Percentiles rank a stretch among this genome's conserved stretches.
phyloP scores from a whole-genome alignment of 2,329 filamentous ascomycete species.

The Sporothrix brasiliensis region DNA sequence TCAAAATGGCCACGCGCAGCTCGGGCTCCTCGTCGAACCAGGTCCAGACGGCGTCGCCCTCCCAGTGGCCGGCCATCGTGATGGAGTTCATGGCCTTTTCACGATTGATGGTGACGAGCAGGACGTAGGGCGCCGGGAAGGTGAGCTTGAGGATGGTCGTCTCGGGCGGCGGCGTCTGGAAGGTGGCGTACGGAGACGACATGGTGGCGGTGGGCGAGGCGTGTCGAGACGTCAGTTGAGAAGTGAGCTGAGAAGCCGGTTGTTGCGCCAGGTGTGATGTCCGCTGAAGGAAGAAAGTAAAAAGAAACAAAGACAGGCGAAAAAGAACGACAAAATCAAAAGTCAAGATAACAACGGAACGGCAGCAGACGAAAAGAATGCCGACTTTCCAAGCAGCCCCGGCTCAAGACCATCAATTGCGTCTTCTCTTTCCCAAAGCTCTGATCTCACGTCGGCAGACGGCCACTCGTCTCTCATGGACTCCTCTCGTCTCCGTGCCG shows the following conservation, averaged over 20 bases:
- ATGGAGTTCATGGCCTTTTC: slow-evolving; percentile 53
- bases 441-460: neutral
- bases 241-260: too few relatives aligned
- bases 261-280: too few relatives aligned
- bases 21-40: slow-evolving; percentile 58
- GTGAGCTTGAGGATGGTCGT: slow-evolving; percentile 31
- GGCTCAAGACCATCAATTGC: neutral
- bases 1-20: slow-evolving; percentile 54
- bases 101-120: slow-evolving; percentile 58
- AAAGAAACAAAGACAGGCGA: neutral
- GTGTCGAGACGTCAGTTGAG: neutral
- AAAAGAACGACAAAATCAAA: neutral
- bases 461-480: too few relatives aligned
- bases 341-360: neutral
- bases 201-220: neutral
- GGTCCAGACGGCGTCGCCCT: slow-evolving; percentile 53
- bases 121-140: slow-evolving; percentile 51
- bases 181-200: slow-evolving; percentile 15
- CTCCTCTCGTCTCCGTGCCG: neutral
- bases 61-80: slow-evolving; percentile 49
- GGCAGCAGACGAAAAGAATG: neutral
- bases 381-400: neutral
- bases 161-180: slow-evolving; percentile 22
- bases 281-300: neutral
- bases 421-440: neutral